Evolutionary conservation across 2,329 filamentous ascomycete species (phyloP), one percentile per base, ranked within the genome.

Genomic region (Oidium heveae): DNA sequence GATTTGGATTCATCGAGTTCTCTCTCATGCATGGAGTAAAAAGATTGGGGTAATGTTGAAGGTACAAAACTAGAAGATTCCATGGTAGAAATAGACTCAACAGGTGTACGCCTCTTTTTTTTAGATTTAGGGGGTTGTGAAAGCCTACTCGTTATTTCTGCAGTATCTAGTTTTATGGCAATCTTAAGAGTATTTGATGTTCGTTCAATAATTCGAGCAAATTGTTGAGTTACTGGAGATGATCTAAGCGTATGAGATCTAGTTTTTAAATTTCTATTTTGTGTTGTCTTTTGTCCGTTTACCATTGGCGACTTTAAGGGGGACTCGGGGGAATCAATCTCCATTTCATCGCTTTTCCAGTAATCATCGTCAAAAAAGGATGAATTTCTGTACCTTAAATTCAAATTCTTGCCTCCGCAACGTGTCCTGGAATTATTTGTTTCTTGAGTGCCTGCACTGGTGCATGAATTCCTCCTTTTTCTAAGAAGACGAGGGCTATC

Each of bases 1-100:
- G 84, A 84, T 66, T 93, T 94, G 41, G 80, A 71, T 62, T 96
- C 88, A 57, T 95, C 88, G 18, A 79, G 79, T 61, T 95, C 89
- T 59, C 84, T 85, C 60, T 95, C 89, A 57, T 84, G 83, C 59
- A 95, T 88, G 0, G 85, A 85, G 61, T 89, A 89, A 63, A 93
- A 89, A 0, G 85, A 84, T 57, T 86, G 82, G 1, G 79, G 78
- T 63, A 85, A 88, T 44, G 68, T 69, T 51, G 59, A 58, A 43
- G 60, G 61, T 18, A 59, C 59, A 55, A 62, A 63, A 34, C 61
- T 63, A 47, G 67, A 63, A 44, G 63, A 62, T 39, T 67, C 62
- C 12, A 67, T 61, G 60, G 68, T 61, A 34, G 67, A 63, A 34
- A 68, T 63, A 8, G 69, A 70, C 33, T 68, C 69, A 52, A 61